Conservation (phyloP, 2,329 filamentous ascomycete species). For the Botrytis paeoniae region DNA sequence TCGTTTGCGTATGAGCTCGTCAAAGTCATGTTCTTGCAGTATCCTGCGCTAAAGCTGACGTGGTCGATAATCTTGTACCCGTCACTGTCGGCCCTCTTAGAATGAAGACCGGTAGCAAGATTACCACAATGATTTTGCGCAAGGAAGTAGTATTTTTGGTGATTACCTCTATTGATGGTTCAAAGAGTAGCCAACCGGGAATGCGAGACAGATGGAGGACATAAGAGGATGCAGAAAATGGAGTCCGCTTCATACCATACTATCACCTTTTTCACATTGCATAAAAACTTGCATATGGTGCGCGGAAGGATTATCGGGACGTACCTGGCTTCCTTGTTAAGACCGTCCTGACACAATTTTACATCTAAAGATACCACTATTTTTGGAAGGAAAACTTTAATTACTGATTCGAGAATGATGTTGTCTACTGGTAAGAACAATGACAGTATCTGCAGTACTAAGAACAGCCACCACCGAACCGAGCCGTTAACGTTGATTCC, state of each 20-base stretch:
- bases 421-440: neutral
- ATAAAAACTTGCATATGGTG: neutral
- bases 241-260: neutral
- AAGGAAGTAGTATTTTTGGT: neutral
- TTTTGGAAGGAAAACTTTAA: neutral
- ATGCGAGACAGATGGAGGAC: neutral
- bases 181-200: neutral
- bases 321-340: accelerated
- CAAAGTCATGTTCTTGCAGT: neutral
- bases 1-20: neutral
- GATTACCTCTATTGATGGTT: neutral
- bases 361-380: neutral
- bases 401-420: neutral
- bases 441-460: neutral
- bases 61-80: neutral
- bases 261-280: neutral
- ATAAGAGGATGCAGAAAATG: neutral
- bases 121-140: no score
- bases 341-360: neutral
- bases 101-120: neutral
- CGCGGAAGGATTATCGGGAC: neutral
- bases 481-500: neutral
- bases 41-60: neutral
- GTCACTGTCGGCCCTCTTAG: neutral
- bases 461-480: neutral